phyloP scores from a whole-genome alignment of 768 basidiomycete species.

The Mrakia blollopis region DNA sequence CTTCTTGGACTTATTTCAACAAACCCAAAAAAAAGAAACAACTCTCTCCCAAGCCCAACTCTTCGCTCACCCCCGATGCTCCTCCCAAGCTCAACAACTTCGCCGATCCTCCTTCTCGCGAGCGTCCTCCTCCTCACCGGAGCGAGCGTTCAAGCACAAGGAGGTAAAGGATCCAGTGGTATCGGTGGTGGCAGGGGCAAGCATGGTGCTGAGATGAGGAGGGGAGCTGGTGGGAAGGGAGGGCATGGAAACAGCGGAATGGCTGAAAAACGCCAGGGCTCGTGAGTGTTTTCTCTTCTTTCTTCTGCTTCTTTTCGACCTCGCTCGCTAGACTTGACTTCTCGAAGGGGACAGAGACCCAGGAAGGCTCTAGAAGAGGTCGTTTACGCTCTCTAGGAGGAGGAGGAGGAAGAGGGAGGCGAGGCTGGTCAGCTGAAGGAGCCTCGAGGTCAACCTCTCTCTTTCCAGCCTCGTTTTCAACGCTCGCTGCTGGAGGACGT shows the following conservation, averaged over 20 bases:
- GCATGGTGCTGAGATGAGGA: not conserved
- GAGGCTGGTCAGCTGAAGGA: too few species aligned
- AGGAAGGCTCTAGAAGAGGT: too few species aligned
- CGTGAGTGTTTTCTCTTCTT: slow-evolving; percentile 1
- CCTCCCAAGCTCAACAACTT: not conserved
- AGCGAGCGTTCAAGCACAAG: not conserved
- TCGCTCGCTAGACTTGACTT: too few species aligned
- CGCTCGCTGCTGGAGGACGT: too few species aligned
- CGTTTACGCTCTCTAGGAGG: too few species aligned
- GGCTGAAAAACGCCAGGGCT: not conserved
- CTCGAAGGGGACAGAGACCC: too few species aligned
- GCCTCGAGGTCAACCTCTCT: not conserved
- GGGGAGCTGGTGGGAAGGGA: not conserved
- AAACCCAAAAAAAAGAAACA: not conserved
- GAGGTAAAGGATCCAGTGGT: not conserved
- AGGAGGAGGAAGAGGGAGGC: not conserved
- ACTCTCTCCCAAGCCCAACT: not conserved
- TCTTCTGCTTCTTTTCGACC: not conserved
- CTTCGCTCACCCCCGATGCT: not conserved
- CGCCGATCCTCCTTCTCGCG: not conserved
- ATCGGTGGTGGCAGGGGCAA: not conserved
- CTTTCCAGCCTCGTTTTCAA: too few species aligned
- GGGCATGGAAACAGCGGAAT: not conserved
- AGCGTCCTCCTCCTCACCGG: not conserved
- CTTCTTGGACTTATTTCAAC: not conserved